Evolutionary conservation across 2,329 filamentous ascomycete genomes (phyloP), one percentile per base, ranked within the genome.

Genomic region (Fusarium sp.): DNA sequence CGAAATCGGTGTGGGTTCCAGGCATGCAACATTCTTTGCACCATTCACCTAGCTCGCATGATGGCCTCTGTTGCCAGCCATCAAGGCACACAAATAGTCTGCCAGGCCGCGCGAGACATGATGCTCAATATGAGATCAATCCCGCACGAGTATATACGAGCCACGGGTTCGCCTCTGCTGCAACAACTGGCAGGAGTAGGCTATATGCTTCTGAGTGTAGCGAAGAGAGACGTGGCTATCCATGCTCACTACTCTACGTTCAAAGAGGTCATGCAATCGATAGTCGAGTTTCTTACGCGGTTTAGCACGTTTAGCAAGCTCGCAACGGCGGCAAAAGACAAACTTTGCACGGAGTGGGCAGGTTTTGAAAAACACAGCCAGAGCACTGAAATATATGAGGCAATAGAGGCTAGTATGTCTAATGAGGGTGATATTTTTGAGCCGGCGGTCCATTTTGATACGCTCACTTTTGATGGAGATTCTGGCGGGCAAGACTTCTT

Each of bases 131-230:
- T 53, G 38, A 43, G 7, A 18, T 34, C 39, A 1, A 53, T 53
- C 5, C 50, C 39, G 5, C 28, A 53, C 1, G 50, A 53, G 15
- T 53, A 53, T 4, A 53, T 53, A 34, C 50, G 39, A 13, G 50
- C 50, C 4, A 53, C 50, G 4, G 50, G 50, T 3, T 53, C 50
- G 3, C 50, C 50, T 13, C 50, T 53, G 2, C 11, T 53, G 15
- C 50, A 53, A 17, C 50, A 53, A 4, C 38, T 53, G 10, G 50
- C 20, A 13, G 50, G 50, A 34, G 50, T 53, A 6, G 50, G 50
- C 1, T n/a, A 53, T 4, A 53, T 53, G 38, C 38, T 53, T 2
- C 20, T 53, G 8, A 34, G 26, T 43, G 20, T 18, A 15, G 50
- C 50, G 10, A 53, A 22, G n/a, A 53, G 10, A n/a, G 50, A 53